Evolutionary conservation across 1,139 yeast genomes (phyloP).

Genomic region (Pichia sp.): DNA sequence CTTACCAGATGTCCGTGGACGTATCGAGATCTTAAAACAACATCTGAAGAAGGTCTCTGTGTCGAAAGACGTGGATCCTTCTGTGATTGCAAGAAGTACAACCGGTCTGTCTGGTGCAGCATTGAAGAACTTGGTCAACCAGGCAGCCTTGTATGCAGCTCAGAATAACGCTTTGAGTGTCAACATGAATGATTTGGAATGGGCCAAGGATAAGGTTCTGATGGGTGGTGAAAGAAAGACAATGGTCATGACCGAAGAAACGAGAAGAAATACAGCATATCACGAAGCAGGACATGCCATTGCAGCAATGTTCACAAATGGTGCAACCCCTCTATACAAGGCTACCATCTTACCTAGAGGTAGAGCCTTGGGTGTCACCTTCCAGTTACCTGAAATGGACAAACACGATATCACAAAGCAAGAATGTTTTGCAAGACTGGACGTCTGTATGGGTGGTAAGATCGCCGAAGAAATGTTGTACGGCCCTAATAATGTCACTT

Average conservation of each 20-base stretch:
- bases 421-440: constrained; percentile 87
- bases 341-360: constrained; percentile 98
- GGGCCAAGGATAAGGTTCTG: constrained; percentile 97
- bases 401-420: constrained; percentile 87
- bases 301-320: constrained; percentile 90
- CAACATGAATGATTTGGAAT: constrained; percentile 87
- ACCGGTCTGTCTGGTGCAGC: constrained; percentile 98
- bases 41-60: constrained; percentile 90
- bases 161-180: constrained; percentile 88
- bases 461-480: constrained; percentile 91
- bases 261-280: constrained; percentile 89
- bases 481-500: constrained; percentile 88
- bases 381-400: constrained; percentile 98
- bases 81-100: constrained; percentile 90
- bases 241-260: constrained; percentile 95
- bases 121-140: constrained; percentile 89
- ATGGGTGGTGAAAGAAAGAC: constrained; percentile 98
- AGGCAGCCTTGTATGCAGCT: constrained; percentile 96
- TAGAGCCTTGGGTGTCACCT: constrained; percentile 91
- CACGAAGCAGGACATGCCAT: constrained; percentile 99
- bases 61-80: constrained; percentile 79
- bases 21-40: constrained; percentile 85
- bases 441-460: constrained; percentile 99
- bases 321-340: constrained; percentile 95
- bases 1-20: constrained; percentile 95